A percentile compares a stretch with the other conserved stretches of the same genome.
Conservation (phyloP, 495 filamentous ascomycete species). For the Patellaria atrata region DNA sequence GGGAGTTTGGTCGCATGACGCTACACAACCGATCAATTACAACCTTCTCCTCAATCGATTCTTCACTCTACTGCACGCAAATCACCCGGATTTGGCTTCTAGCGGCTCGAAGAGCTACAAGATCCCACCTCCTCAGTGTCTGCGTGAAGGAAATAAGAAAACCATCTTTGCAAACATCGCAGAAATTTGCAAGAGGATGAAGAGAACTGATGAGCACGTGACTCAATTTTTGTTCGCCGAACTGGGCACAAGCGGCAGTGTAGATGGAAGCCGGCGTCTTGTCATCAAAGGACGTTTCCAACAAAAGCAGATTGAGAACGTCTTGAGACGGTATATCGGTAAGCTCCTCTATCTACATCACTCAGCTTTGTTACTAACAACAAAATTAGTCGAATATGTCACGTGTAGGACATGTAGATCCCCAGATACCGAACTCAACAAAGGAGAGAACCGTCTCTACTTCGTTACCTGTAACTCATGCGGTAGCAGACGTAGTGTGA, state of each 20-base stretch:
- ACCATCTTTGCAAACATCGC: constrained; percentile 97
- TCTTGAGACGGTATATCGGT: constrained; percentile 88
- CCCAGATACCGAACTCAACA: constrained; percentile 90
- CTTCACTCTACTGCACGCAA: constrained; percentile 78
- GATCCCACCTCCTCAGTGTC: constrained; percentile 96
- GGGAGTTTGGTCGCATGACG: constrained; percentile 82
- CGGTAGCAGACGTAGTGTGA: constrained; percentile 77
- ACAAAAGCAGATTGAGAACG: constrained; percentile 95
- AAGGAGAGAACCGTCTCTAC: constrained; percentile 92
- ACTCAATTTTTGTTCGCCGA: constrained; percentile 95
- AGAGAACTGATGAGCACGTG: constrained; percentile 92
- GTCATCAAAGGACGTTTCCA: constrained; percentile 99
- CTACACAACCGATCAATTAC: constrained; percentile 64
- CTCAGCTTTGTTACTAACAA: background rate
- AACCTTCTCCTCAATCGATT: constrained; percentile 73
- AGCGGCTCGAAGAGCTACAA: constrained; percentile 88
- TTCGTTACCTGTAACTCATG: constrained; percentile 81
- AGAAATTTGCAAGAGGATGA: constrained; percentile 88
- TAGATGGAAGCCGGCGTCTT: constrained; percentile 80
- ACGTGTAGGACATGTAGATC: constrained; percentile 95
- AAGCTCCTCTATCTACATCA: constrained; percentile 28
- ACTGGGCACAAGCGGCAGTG: constrained; percentile 87
- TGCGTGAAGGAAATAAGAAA: constrained; percentile 99
- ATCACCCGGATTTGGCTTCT: constrained; percentile 86
- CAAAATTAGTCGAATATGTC: constrained; percentile 73